Base-by-base conservation (phyloP, 768 basidiomycete genomes). In the Gymnopilus dilepis region DNA sequence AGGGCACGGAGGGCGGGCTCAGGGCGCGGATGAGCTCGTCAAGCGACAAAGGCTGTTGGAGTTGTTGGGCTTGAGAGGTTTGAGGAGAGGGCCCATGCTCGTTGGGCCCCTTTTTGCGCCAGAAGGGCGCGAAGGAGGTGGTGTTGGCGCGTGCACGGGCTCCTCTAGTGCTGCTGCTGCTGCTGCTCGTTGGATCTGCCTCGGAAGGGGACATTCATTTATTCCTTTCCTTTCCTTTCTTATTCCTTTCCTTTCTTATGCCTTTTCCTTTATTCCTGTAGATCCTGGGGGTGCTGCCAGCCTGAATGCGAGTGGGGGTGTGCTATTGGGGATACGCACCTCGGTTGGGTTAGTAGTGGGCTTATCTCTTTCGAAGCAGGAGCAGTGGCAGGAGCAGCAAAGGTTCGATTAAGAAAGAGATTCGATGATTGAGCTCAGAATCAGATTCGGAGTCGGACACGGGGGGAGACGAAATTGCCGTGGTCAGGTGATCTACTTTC, bases 1-100 rank as follows among this genome's bases (percentile, higher is more conserved):
- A 90, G 4, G 92, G 91, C 7, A 91, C 90, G 6, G 81, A 76
- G 24, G 84, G 81, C 1, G 90, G 89, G 3, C 75, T 74, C 31
- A 84, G 74, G 6, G 77, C 76, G 28, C 77, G 70, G 34, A 85
- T 80, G 28, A 84, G 73, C 22, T 71, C 77, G 6, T 79, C 76
- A 11, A 82, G 54, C 2, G 78, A 71, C 6, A 78, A 61, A 17
- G 78, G 71, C 30, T 74, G 68, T 13, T 72, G 73, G 13, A 72
- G 53, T 7, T 75, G 58, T 28, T 62, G 69, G 21, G 21, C 3
- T 4, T 50, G 47, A 3, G 72, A 30, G 6, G 71, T 64, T 28
- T 74, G 67, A 34, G 68, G n/a, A n/a, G 43, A 7, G 64, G 63
- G 0, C 52, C 8, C 33, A 59, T 65, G 60, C 3, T 70, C 59